Base-by-base conservation (phyloP, 768 basidiomycete species). In the Boletus sp. region DNA sequence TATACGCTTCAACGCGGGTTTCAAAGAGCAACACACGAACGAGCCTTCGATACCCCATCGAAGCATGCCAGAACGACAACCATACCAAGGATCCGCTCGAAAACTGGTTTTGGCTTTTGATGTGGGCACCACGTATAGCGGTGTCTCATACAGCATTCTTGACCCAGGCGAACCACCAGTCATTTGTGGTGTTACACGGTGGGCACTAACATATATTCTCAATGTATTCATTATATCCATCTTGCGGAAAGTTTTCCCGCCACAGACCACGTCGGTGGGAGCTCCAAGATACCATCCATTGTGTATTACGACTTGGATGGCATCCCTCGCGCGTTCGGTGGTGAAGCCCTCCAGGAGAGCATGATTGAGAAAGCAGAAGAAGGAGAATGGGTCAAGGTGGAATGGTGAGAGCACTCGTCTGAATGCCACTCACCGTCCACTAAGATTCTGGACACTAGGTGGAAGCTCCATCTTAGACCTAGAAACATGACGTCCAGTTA, bases 101-200 rank as follows among this genome's bases (percentile, higher is more conserved):
- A 75, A 75, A 53, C 67, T 82, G 7, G 74, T 81, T 5, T 56
- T 82, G 25, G 79, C 79, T 0, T 77, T 83, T 35, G 81, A 83
- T 51, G 63, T 82, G 2, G 81, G 81, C 8, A 82, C 77, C 1
- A 82, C 78, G 3, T 80, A 67, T 44, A 80, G 79, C 33, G 78
- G 78, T 4, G 69, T 81, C 9, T 78, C 77, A 0, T 81, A 81
- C 55, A 60, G 65, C 39, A 62, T 71, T 35, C 69, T 71, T 17
- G 60, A 63, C 46, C 69, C 70, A 33, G 70, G 67, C 7, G 64
- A 72, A 37, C 58, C 60, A 32, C 67, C 67, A 2, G 39, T 62
- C 32, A 42, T 64, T 34, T 54, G 35, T 32, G 56, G 64, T 11
- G 62, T 66, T 7, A 58, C 61, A 30, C 62, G 69, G 70, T 71